Evolutionary conservation across 495 filamentous ascomycete genomes (phyloP).

Genomic region (Beverwykella pulmonaria): DNA sequence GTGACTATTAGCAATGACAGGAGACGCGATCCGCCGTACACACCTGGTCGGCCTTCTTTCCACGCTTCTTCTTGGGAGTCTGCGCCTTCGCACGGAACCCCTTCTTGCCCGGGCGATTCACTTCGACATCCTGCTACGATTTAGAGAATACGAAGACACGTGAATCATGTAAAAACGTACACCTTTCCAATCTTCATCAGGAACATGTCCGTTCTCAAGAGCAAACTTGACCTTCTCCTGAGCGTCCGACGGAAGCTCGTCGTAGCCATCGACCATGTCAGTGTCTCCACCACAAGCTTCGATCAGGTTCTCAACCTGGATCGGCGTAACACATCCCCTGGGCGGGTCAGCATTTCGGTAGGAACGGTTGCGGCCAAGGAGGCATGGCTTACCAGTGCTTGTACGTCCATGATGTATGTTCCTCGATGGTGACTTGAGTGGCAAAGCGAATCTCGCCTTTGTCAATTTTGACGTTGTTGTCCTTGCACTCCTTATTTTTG

Average conservation of each 20-base stretch:
- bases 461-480: constrained; percentile 63
- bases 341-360: not conserved
- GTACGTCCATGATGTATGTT: constrained; percentile 62
- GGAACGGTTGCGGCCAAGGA: not conserved
- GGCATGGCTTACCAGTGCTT: constrained; percentile 69
- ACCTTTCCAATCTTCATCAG: constrained; percentile 75
- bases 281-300: constrained; percentile 65
- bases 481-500: constrained; percentile 67
- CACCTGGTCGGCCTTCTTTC: constrained; percentile 31
- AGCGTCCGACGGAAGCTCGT: constrained; percentile 64
- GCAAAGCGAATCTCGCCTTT: constrained; percentile 78
- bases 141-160: constrained; percentile 15
- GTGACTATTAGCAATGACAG: not conserved
- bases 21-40: constrained; percentile 7
- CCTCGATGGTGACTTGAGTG: constrained; percentile 60
- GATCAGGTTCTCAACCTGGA: constrained; percentile 59
- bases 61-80: constrained; percentile 51
- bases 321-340: constrained; percentile 82
- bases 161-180: constrained; percentile 53
- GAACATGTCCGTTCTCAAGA: constrained; percentile 70
- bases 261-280: constrained; percentile 78
- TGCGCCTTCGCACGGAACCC: constrained; percentile 57
- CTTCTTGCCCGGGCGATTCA: constrained; percentile 65
- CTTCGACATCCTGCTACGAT: constrained; percentile 60
- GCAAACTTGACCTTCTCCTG: constrained; percentile 66